phyloP scores from a whole-genome alignment of 2,329 filamentous ascomycete species.

The Colletotrichum phormii region DNA sequence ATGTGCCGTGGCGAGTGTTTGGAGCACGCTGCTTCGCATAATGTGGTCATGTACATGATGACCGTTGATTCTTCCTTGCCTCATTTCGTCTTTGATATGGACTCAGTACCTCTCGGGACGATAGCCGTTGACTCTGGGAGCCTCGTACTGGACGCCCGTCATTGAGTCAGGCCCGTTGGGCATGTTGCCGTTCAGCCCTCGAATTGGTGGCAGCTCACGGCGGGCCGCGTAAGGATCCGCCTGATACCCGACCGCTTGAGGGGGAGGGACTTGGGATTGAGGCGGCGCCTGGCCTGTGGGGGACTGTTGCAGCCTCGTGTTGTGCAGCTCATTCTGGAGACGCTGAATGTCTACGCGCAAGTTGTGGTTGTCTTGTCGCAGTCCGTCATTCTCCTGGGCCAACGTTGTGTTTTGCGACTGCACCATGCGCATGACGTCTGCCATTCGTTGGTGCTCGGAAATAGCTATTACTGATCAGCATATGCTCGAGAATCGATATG shows the following conservation, averaged over 20 bases:
- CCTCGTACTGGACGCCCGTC: constrained; percentile 74
- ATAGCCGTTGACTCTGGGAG: constrained; percentile 59
- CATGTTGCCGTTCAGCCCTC: constrained; percentile 60
- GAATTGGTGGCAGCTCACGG: constrained; percentile 68
- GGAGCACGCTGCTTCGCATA: neutral
- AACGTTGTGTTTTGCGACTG: constrained; percentile 57
- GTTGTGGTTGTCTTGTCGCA: constrained; percentile 61
- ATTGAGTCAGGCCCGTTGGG: constrained; percentile 67
- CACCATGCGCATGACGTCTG: constrained; percentile 59
- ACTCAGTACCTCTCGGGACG: constrained; percentile 53
- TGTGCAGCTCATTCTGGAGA: constrained; percentile 51
- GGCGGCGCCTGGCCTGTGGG: constrained; percentile 39
- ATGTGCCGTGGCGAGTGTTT: neutral
- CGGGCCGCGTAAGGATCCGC: constrained; percentile 49
- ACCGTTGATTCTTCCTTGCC: neutral
- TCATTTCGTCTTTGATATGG: neutral
- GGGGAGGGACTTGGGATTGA: constrained; percentile 37
- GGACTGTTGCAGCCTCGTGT: constrained; percentile 40
- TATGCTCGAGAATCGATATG: neutral
- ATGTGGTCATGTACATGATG: neutral
- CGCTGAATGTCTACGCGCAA: constrained; percentile 62
- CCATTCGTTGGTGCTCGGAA: constrained; percentile 68
- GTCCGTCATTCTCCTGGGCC: constrained; percentile 57
- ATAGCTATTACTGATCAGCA: constrained; percentile 60
- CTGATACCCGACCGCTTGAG: constrained; percentile 42